Percentiles rank a stretch among this genome's conserved stretches.
These are phyloP conservation scores for Massarina eburnea DNA, from an alignment of 2,329 filamentous ascomycete species.

Conservation along the genomic window DNA sequence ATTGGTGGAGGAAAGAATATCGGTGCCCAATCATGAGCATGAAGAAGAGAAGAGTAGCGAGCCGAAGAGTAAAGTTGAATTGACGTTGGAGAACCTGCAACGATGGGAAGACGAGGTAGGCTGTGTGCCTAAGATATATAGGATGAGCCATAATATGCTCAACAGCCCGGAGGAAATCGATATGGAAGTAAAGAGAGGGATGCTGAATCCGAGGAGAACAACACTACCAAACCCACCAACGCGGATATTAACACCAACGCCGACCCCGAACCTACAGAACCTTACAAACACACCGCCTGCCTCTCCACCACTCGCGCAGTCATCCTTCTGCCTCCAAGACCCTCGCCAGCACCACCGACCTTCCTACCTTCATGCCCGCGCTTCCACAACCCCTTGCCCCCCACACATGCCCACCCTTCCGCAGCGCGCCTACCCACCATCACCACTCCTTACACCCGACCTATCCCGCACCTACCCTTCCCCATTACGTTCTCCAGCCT, in stretches of 20 bases:
- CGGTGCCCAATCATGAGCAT: not conserved
- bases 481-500: not conserved
- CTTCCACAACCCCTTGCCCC: not conserved
- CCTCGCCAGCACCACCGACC: not conserved
- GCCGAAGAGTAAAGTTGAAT: conserved; percentile 1
- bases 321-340: not conserved
- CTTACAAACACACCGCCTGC: conserved; percentile 2
- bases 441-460: not conserved
- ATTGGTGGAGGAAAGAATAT: not conserved
- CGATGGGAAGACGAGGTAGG: conserved; percentile 15
- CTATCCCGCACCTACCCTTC: not conserved
- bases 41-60: not conserved
- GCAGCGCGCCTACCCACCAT: not conserved
- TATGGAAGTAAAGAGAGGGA: conserved; percentile 6
- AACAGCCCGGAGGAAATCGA: conserved; percentile 3
- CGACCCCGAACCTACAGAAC: not conserved
- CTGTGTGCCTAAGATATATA: conserved; percentile 11
- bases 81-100: conserved; percentile 17
- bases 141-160: conserved; percentile 4
- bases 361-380: not conserved
- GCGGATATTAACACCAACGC: not conserved
- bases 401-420: conserved; percentile 1
- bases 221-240: not conserved
- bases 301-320: conserved; percentile 1
- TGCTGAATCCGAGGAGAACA: not conserved